phyloP scores from a whole-genome alignment of 805 yeast species.

The Cyberlindnera mycetangii region DNA sequence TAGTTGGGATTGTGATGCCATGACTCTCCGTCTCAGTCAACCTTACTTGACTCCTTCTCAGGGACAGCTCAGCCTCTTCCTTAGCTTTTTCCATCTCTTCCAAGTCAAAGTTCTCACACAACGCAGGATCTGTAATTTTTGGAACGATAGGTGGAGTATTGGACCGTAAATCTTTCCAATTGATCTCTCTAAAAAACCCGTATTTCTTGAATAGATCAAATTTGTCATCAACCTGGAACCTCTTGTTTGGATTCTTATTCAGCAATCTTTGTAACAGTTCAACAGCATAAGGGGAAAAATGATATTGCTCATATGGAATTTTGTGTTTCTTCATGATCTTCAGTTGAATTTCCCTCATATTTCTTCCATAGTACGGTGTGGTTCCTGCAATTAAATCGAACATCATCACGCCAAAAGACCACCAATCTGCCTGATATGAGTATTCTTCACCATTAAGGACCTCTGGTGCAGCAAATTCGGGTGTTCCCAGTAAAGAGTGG shows the following conservation, averaged over 20 bases:
- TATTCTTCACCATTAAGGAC: constrained; percentile 76
- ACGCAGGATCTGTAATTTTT: constrained; percentile 63
- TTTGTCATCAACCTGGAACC: constrained; percentile 55
- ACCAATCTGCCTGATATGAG: constrained; percentile 84
- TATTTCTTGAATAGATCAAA: constrained; percentile 47
- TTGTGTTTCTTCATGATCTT: constrained; percentile 66
- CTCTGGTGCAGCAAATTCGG: constrained; percentile 75
- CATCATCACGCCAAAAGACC: constrained; percentile 82
- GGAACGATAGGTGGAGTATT: constrained; percentile 76
- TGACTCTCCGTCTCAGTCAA: not conserved
- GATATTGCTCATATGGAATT: constrained; percentile 59
- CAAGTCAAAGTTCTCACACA: constrained; percentile 79
- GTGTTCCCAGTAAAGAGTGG: constrained; percentile 42
- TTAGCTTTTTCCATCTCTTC: constrained; percentile 50
- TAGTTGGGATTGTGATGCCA: not conserved
- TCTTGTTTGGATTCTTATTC: constrained; percentile 63
- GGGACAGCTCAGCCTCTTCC: not conserved
- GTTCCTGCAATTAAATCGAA: constrained; percentile 77
- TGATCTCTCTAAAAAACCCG: constrained; percentile 70
- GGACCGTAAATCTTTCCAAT: constrained; percentile 55
- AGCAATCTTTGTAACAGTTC: constrained; percentile 64
- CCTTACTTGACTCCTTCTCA: not conserved
- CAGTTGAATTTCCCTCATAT: constrained; percentile 63
- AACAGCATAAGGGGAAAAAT: constrained; percentile 67
- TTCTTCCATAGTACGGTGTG: constrained; percentile 82